phyloP scores from a whole-genome alignment of 1,139 yeast genomes.

The Debaryomyces fabryi region DNA sequence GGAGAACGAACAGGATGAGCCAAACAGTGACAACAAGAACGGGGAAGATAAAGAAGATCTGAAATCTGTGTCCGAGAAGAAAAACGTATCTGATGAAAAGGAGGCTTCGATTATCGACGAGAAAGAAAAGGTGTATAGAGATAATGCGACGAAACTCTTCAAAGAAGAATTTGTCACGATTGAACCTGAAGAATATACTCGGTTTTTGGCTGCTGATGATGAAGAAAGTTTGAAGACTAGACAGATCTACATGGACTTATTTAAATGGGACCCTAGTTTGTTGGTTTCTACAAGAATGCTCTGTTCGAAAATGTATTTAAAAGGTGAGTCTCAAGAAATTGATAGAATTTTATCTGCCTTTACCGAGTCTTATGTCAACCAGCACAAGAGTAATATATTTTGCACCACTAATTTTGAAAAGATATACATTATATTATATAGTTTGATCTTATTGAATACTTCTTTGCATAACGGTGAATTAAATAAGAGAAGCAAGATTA shows the following conservation, averaged over 20 bases:
- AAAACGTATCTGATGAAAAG: neutral
- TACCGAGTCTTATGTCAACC: conserved; percentile 64
- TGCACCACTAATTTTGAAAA: conserved; percentile 58
- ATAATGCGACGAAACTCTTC: conserved; percentile 42
- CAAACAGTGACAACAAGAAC: neutral
- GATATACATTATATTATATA: conserved; percentile 73
- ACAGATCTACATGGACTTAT: conserved; percentile 49
- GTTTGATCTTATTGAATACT: conserved; percentile 72
- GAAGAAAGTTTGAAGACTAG: conserved; percentile 45
- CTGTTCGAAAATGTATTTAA: conserved; percentile 67
- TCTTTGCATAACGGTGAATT: conserved; percentile 60
- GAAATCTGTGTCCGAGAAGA: neutral
- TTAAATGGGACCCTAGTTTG: conserved; percentile 53
- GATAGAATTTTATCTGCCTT: conserved; percentile 74
- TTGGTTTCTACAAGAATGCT: conserved; percentile 59
- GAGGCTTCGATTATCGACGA: neutral
- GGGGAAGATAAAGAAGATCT: neutral
- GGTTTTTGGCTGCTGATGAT: conserved; percentile 46
- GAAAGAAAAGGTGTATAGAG: conserved; percentile 22
- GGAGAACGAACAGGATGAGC: neutral
- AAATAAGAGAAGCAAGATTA: conserved; percentile 42
- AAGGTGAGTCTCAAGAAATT: conserved; percentile 84
- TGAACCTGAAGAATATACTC: conserved; percentile 51
- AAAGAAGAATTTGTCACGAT: conserved; percentile 47
- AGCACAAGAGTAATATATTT: conserved; percentile 53